Base-by-base conservation (phyloP, 345 rosid genomes). In the Hypericum perforatum region DNA sequence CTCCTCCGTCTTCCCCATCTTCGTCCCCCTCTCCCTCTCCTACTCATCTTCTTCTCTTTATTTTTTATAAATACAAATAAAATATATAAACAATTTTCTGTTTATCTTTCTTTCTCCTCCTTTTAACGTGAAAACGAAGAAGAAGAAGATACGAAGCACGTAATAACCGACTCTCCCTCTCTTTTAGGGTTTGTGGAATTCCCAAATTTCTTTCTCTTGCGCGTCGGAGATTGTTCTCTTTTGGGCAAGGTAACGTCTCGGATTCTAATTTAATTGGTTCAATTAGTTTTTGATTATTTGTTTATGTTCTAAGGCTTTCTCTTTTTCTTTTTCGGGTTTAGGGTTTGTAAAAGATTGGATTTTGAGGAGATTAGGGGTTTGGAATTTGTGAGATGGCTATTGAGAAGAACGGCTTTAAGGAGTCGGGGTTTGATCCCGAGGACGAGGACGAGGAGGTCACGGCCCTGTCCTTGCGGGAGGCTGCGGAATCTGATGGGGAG, bases 391-490 rank as follows among this genome's bases (percentile, higher is more conserved):
- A 91, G 52, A 91, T 94, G 99, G 95, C 99, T 59, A 89, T 89
- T 70, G 97, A 94, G 86, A 94, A 94, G 89, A 86, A 82, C 62
- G 75, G 64, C 71, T 84, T 80, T 62, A 89, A 76, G 75, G 78
- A 72, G 43, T 77, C 91, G 37, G 76, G 86, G 77, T 81, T 88
- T 58, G 94, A 82, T 72, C 70, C 90, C 59, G 89, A 85, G 65
- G 94, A 85, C 49, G 91, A 82, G 53, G 94, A 78, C 8, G 89
- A 77, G 63, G 70, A 85, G 62, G 45, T 75, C 64, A 42, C 76
- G 74, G 58, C 63, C 63, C 65, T 64, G 81, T 9, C 32, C 32
- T 22, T 22, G 32, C 32, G 1, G 32, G 32, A n/a, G n/a, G 85
- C 63, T 1, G 78, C 74, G 56, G 90, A 77, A 64, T 81, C 80